A percentile compares a stretch with the other conserved stretches of the same genome.
phyloP scores from a whole-genome alignment of 345 rosid genomes.

The Psidium friedrichsthalianum region DNA sequence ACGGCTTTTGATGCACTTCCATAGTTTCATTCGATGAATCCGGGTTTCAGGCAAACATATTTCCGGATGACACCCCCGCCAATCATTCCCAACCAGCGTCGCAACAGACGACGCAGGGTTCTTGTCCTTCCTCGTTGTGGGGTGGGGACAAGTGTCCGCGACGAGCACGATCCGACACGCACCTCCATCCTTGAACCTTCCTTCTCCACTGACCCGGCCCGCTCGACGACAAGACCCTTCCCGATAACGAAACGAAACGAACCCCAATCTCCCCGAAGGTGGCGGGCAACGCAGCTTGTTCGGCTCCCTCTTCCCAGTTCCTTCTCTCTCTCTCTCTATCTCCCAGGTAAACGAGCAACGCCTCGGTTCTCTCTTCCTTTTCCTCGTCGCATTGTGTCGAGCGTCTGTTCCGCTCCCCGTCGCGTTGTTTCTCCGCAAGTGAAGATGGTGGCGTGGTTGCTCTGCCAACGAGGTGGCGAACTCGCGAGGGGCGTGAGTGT shows the following conservation, averaged over 20 bases:
- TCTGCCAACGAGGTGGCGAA: not conserved
- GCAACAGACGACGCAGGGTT: not conserved
- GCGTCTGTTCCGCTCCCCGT: not conserved
- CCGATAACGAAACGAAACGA: not conserved
- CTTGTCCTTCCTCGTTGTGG: not conserved
- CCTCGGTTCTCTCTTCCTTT: not conserved
- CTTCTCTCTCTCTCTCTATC: not conserved
- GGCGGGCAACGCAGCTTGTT: not conserved
- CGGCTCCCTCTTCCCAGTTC: not conserved
- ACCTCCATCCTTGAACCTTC: not conserved
- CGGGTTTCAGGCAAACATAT: not conserved
- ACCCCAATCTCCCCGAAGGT: not conserved
- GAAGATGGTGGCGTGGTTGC: not conserved
- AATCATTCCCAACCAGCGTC: not conserved
- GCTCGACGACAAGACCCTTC: not conserved
- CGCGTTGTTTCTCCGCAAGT: not conserved
- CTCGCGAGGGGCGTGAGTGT: not conserved
- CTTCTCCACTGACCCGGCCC: not conserved
- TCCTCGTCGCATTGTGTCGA: not conserved
- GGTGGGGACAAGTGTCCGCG: not conserved
- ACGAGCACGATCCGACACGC: not conserved
- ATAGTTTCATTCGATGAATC: not conserved
- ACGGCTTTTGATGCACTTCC: not conserved
- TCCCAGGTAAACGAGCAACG: not conserved
- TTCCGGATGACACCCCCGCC: not conserved